Base-by-base conservation (phyloP, 2,329 filamentous ascomycete species). In the Lachnellula occidentalis region DNA sequence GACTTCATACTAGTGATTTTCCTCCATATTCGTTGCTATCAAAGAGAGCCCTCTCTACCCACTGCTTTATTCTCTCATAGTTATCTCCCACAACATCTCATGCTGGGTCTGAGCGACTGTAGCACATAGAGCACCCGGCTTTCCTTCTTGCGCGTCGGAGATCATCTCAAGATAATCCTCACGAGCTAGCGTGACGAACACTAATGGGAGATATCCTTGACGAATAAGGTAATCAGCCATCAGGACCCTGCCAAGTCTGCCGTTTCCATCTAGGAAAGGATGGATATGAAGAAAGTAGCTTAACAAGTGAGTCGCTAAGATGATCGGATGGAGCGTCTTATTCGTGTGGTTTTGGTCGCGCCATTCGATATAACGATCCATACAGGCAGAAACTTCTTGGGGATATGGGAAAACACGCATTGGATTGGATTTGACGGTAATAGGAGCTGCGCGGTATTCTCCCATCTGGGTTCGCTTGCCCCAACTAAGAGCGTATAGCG, bases 181-280 rank as follows among this genome's bases (percentile, higher is more conserved):
- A 7, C 54, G 55, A 21, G 56, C 45, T 45, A 65, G 41, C 15
- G 36, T 45, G 34, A 51, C 45, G 21, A 63, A 51, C 17, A 64
- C 53, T n/a, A 58, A 49, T 36, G 57, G 61, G 24, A 61, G 34
- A 50, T 59, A 62, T 24, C 60, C 63, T 51, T 66, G 59, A 17
- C 61, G 58, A 22, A 62, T 50, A 48, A 66, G 24, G 43, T 63
- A 62, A 45, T 63, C 61, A n/a, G 64, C 62, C 57, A 61, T 57
- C 17, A 64, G 22, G 51, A 63, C 57, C 17, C 61, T 54, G 27
- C 54, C 57, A 42, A 58, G 39, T 22, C 63, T 56, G 14, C 61
- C 64, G 15, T 65, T 65, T 7, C 62, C 62, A 52, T 66, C 58
- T 21, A 56, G 45, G 45, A 66, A 64, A 34, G 63, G 64, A 46